A percentile compares a stretch with the other conserved stretches of the same genome.
These are phyloP conservation scores for Lentinula novae-zelandiae DNA, from an alignment of 1,284 basidiomycete species.

Conservation along the genomic window DNA sequence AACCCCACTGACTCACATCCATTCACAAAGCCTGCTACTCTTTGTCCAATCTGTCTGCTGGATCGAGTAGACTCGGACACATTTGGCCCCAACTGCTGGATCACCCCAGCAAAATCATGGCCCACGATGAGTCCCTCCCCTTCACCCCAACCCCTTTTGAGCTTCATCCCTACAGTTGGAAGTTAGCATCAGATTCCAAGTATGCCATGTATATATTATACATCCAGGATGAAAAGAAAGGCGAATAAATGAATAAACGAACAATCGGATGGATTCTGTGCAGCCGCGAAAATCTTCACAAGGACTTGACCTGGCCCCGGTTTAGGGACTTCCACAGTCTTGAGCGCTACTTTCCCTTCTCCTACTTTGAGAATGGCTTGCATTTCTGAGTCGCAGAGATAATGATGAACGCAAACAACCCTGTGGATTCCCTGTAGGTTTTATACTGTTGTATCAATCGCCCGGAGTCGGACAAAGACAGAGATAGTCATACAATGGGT, in stretches of 20 bases:
- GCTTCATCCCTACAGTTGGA: slow-evolving; percentile 9
- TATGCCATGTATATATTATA: neutral
- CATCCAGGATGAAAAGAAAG: neutral
- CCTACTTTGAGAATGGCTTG: slow-evolving; percentile 13
- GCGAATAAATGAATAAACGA: neutral
- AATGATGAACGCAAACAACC: too few species aligned
- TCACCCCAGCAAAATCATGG: slow-evolving; percentile 13
- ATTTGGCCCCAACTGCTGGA: slow-evolving; percentile 10
- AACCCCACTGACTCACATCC: too few species aligned
- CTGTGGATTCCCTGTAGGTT: neutral
- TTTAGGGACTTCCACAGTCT: slow-evolving; percentile 3
- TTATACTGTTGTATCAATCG: neutral
- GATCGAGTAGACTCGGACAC: slow-evolving; percentile 1
- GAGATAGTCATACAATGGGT: too few species aligned
- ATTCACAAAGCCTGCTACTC: too few species aligned
- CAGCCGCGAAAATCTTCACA: slow-evolving; percentile 13
- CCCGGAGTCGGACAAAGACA: neutral
- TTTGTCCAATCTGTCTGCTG: too few species aligned
- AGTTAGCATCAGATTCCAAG: neutral
- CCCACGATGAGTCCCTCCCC: slow-evolving; percentile 6
- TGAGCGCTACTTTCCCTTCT: slow-evolving; percentile 6
- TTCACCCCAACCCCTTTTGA: neutral
- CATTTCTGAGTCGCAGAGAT: neutral
- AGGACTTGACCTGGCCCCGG: slow-evolving; percentile 13
- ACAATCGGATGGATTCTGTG: slow-evolving; percentile 15